phyloP scores from a whole-genome alignment of 2,329 filamentous ascomycete genomes.

The Coniochaeta sp. region DNA sequence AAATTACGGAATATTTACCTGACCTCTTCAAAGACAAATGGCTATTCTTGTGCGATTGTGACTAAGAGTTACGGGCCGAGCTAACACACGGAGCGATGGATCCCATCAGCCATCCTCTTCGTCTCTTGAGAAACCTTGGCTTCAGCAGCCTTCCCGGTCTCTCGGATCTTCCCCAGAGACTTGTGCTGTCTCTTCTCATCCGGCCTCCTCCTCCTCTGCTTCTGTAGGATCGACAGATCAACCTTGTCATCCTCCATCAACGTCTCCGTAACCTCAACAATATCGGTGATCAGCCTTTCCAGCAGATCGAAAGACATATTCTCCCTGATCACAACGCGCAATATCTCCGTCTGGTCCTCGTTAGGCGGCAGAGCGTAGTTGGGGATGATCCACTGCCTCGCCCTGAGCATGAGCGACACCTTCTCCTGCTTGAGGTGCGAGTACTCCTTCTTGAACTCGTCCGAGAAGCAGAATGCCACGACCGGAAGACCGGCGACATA shows the following conservation, averaged over 20 bases:
- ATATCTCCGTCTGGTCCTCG: conserved; percentile 56
- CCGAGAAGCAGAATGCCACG: conserved; percentile 58
- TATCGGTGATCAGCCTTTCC: conserved; percentile 54
- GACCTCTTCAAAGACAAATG: too few relatives aligned
- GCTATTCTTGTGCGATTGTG: too few relatives aligned
- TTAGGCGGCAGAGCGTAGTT: conserved; percentile 61
- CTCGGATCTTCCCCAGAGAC: not conserved
- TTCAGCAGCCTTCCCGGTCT: conserved; percentile 1
- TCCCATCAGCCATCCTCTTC: conserved; percentile 17
- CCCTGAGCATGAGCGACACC: conserved; percentile 54
- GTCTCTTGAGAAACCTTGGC: conserved; percentile 3
- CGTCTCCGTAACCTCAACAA: conserved; percentile 52
- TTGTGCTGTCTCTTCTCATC: conserved; percentile 1
- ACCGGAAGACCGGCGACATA: conserved; percentile 62
- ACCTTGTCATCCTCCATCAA: conserved; percentile 46
- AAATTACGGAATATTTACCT: too few relatives aligned
- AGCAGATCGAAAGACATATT: conserved; percentile 62
- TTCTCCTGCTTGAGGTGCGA: conserved; percentile 58
- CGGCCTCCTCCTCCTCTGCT: conserved; percentile 10
- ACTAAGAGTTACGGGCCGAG: too few relatives aligned
- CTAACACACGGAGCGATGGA: conserved; percentile 19
- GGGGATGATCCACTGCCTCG: conserved; percentile 65
- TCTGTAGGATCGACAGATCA: conserved; percentile 42
- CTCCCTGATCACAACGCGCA: conserved; percentile 61
- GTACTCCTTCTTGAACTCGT: conserved; percentile 53